Conservation (phyloP, 306 rosid species). For the Quercus suber region DNA sequence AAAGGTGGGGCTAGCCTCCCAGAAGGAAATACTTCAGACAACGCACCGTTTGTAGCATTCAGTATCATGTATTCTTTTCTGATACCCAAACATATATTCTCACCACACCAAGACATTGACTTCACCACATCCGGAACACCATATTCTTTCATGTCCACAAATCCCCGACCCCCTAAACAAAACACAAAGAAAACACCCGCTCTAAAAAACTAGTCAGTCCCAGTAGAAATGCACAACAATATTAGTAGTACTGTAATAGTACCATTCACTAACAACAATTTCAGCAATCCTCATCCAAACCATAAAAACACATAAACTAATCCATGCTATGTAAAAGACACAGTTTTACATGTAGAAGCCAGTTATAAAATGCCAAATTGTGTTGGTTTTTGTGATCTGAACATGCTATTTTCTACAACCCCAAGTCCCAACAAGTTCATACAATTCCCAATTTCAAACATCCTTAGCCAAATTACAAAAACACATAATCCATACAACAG, state of each 20-base stretch:
- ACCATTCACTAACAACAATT: not conserved
- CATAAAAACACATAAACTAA: not conserved
- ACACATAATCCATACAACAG: too few relatives aligned
- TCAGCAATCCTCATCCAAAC: not conserved
- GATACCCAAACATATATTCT: slow-evolving; percentile 86
- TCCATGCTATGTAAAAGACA: not conserved
- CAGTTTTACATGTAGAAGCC: not conserved
- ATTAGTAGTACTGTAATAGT: not conserved
- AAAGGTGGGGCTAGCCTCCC: slow-evolving; percentile 93
- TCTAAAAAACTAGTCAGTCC: not conserved
- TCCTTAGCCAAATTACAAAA: not conserved
- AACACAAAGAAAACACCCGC: not conserved
- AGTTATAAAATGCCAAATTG: not conserved
- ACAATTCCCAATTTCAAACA: not conserved
- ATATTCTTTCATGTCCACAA: slow-evolving; percentile 91
- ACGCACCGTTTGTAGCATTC: slow-evolving; percentile 69
- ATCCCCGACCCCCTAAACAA: slow-evolving; percentile 81
- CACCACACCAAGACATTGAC: slow-evolving; percentile 97
- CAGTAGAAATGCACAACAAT: not conserved
- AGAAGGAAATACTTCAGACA: slow-evolving; percentile 86
- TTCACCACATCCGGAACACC: slow-evolving; percentile 86
- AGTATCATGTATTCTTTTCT: slow-evolving; percentile 80
- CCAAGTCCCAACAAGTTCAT: not conserved
- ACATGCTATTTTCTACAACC: not conserved
- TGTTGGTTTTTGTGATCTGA: not conserved